These are phyloP conservation scores for Oenanthe sinensis DNA, from an alignment of 129 eudicot genomes.

Conservation along the genomic window DNA sequence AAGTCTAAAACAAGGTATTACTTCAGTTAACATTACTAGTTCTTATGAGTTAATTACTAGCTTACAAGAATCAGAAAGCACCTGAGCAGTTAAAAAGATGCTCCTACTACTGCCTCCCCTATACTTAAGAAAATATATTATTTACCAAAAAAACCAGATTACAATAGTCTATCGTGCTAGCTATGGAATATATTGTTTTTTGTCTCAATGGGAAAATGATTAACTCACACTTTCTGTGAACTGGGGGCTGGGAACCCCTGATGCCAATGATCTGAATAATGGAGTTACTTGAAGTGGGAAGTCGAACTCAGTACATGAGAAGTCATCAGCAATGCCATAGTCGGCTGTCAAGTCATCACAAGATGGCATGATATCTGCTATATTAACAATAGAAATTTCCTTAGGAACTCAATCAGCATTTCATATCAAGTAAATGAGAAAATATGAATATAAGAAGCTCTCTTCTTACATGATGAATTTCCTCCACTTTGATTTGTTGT, in stretches of 20 bases:
- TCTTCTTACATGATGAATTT: neutral
- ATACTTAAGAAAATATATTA: too few species aligned
- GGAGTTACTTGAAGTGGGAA: constrained; percentile 87
- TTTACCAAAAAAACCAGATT: too few species aligned
- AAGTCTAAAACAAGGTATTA: too few species aligned
- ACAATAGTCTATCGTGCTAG: too few species aligned
- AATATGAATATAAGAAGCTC: neutral
- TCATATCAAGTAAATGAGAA: neutral
- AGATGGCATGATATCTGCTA: constrained; percentile 20
- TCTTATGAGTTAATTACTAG: too few species aligned
- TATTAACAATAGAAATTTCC: neutral
- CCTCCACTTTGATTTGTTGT: constrained; percentile 27
- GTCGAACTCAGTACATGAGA: constrained; percentile 45
- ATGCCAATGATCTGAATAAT: constrained; percentile 59
- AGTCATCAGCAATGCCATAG: constrained; percentile 22
- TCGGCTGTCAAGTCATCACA: constrained; percentile 13
- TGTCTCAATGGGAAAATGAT: neutral
- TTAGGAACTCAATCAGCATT: constrained; percentile 5
- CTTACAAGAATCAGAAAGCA: too few species aligned
- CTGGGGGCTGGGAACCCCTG: constrained; percentile 76
- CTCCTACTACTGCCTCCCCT: too few species aligned
- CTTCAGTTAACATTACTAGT: too few species aligned
- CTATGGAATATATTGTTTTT: neutral
- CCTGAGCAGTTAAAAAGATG: too few species aligned
- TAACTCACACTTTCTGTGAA: constrained; percentile 87